phyloP scores from a whole-genome alignment of 768 basidiomycete species.

The Termitomyces sp. region DNA sequence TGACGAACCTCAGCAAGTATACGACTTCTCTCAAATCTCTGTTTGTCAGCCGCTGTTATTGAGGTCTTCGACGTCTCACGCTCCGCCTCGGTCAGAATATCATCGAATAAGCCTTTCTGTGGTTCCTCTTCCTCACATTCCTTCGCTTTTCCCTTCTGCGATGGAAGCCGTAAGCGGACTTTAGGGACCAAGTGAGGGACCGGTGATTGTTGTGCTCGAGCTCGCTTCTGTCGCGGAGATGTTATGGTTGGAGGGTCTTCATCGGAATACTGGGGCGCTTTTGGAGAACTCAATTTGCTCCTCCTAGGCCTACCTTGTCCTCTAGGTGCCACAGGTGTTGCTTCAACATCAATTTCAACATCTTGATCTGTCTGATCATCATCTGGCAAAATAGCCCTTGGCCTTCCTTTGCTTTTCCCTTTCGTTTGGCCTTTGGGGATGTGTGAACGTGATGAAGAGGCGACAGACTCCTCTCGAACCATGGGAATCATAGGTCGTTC shows the following conservation, averaged over 20 bases:
- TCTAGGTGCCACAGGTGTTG: conserved; percentile 18
- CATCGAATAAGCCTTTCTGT: conserved; percentile 74
- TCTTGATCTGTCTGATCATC: conserved; percentile 31
- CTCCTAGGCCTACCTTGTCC: conserved; percentile 21
- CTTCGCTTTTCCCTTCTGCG: conserved; percentile 64
- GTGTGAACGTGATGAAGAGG: conserved; percentile 35
- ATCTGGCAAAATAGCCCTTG: conserved; percentile 29
- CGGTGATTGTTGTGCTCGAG: conserved; percentile 33
- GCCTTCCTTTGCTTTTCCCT: conserved; percentile 26
- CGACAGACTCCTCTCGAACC: conserved; percentile 34
- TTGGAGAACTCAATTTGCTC: conserved; percentile 18
- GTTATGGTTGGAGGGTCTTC: conserved; percentile 16
- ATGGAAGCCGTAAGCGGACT: conserved; percentile 44
- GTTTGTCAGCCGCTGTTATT: conserved; percentile 58
- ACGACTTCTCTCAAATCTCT: conserved; percentile 70
- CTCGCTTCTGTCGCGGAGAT: conserved; percentile 37
- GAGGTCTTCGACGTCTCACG: conserved; percentile 70
- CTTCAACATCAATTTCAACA: conserved; percentile 22
- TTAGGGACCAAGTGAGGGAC: conserved; percentile 27
- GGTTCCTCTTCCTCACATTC: conserved; percentile 62
- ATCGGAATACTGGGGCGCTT: conserved; percentile 17
- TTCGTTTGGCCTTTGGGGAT: conserved; percentile 4
- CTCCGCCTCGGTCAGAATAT: conserved; percentile 64
- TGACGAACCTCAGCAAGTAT: conserved; percentile 66
- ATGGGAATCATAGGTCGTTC: conserved; percentile 11